Percentiles rank a stretch among this genome's conserved stretches.
Conservation (phyloP, 108 stramenopile species). For the Thalassiosira profunda region DNA sequence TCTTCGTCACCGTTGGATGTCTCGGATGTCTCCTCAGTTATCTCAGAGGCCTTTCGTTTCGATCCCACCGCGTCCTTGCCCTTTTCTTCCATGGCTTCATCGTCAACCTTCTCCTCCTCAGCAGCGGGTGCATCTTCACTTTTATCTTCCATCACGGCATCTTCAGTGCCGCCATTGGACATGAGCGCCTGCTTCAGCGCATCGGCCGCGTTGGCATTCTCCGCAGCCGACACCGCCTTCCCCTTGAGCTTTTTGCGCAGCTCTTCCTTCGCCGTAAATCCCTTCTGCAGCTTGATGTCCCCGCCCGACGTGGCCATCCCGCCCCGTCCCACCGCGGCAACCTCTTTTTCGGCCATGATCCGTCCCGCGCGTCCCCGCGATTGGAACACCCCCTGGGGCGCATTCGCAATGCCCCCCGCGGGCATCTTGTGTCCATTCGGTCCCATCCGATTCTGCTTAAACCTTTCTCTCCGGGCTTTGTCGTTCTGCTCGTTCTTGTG, state of each 20-base stretch:
- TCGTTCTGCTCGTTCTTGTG: constrained; percentile 86
- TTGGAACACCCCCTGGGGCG: constrained; percentile 36
- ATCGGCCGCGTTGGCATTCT: constrained; percentile 71
- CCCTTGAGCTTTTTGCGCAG: constrained; percentile 53
- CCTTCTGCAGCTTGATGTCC: constrained; percentile 46
- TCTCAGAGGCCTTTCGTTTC: constrained; percentile 46
- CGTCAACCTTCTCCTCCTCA: too few species aligned
- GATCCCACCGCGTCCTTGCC: constrained; percentile 35
- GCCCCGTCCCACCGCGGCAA: constrained; percentile 4
- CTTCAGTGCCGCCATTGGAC: constrained; percentile 11
- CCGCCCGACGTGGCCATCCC: constrained; percentile 21
- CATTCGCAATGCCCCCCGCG: constrained; percentile 36
- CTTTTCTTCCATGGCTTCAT: too few species aligned
- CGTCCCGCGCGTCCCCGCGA: constrained; percentile 72
- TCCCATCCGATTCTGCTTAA: constrained; percentile 38
- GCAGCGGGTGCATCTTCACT: too few species aligned
- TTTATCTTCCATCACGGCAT: too few species aligned
- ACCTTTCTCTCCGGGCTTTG: constrained; percentile 54
- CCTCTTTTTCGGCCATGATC: constrained; percentile 60
- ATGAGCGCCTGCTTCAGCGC: constrained; percentile 61
- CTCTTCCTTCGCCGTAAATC: constrained; percentile 51
- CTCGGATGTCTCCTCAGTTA: constrained; percentile 17
- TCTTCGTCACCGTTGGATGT: constrained; percentile 53
- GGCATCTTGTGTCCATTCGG: constrained; percentile 57
- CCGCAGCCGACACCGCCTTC: constrained; percentile 44